phyloP scores from a whole-genome alignment of 306 rosid genomes.

The Cucumis sativus region Cucumber_9930_V3 NC_026657.2:2973001-2973500 shows the following conservation, averaged over 20 bases:
- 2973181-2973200: conserved; percentile 75
- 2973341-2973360: not conserved
- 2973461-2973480: not conserved
- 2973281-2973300: not conserved
- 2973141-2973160: conserved; percentile 98
- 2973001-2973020: conserved; percentile 86
- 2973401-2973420: not conserved
- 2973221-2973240: not conserved
- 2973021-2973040: conserved; percentile 86
- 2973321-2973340: not conserved
- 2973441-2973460: not conserved
- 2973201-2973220: not conserved
- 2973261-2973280: not conserved
- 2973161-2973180: conserved; percentile 88
- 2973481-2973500: not conserved
- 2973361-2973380: not conserved
- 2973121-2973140: conserved; percentile 92
- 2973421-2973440: not conserved
- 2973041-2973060: conserved; percentile 83
- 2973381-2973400: not conserved
- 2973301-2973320: not conserved
- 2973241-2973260: not conserved
- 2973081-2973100: conserved; percentile 77
- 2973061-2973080: conserved; percentile 76
- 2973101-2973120: conserved; percentile 88